Base-by-base conservation (phyloP, 768 basidiomycete genomes). In the Leccinum uliginosum region DNA sequence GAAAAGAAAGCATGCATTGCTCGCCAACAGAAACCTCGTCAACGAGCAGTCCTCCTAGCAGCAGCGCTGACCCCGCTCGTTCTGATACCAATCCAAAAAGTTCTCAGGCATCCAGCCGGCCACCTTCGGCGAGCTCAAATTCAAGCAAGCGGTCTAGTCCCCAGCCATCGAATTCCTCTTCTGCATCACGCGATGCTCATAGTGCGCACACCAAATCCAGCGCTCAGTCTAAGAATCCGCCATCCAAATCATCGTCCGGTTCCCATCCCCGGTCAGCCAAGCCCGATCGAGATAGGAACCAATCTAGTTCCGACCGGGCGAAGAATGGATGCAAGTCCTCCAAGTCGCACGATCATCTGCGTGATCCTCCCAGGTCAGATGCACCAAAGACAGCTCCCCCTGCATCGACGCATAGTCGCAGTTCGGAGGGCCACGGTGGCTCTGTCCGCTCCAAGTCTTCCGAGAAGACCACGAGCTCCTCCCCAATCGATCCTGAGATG, bases 1-100 rank as follows among this genome's bases (percentile, higher is more conserved):
- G 78, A 53, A 70, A 64, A 63, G 71, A 73, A 54, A 72, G 67
- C 38, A 58, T 63, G 23, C 67, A 64, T 60, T 65, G 68, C 23
- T 61, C 63, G 47, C 65, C 71, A 43, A 45, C 63, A 51, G 70
- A 72, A 49, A 57, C 67, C 32, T 62, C 69, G 26, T 54, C 67
- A 56, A 60, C 67, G 50, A 63, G 51, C 54, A 34, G 53, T 46
- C 59, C 65, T 50, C 34, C 63, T 58, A 45, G 59, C 26, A 56
- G 59, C 48, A 62, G 62, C 50, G 50, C 54, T 55, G 63, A 62
- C 14, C 49, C 68, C 61, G 35, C 64, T 59, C 63, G 23, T 59
- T 65, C 63, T 34, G 63, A 66, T 43, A 55, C 61, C 48, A 58
- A 57, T 19, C 7, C 65, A 40, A 62, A 64, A 58, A 62, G 59